Evolutionary conservation across 805 yeast species (phyloP), one percentile per base, ranked within the genome.

Genomic region (Yamadazyma endophytica): DNA sequence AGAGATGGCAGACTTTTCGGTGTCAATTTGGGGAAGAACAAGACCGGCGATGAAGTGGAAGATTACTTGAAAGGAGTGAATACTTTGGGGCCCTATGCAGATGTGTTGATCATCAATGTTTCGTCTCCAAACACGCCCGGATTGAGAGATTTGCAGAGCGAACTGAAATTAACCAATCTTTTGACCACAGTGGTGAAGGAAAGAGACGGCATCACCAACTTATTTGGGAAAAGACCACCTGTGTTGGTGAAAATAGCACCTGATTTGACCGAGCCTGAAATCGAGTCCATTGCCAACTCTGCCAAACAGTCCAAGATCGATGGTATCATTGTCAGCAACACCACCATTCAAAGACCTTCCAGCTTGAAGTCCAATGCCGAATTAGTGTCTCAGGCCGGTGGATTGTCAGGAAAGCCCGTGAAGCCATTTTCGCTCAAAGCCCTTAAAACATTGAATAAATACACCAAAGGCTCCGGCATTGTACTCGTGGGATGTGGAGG

Each of bases 111-210:
- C 13, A 75, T 90, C 42, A 90, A 90, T 50, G 96, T 90, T 9
- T 87, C 96, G 1, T 83, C 95, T 29, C 97, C 97, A 32, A 90
- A 90, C 53, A 90, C 97, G 1, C 97, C 97, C 4, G 97, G 97
- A 2, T 70, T 90, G 44, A 75, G 97, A 50, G 85, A 79, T 46
- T 70, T 90, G 44, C 97, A 90, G 63, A 75, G 64, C 35, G 95
- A 85, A 45, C 68, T 68, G 34, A 84, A 82, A 53, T 70, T 90
- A 37, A 75, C 86, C 6, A 68, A 68, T 21, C 64, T 90, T 46
- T 68, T 90, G 45, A 61, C 73, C 7, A 62, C 77, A 9, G 88
- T 90, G 20, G 88, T 64, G 9, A 55, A 60, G 1, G 88, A 83
- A 52, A 75, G 97, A 52, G 28, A 46, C 21, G 58, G 79, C 26